Evolutionary conservation across 1,284 basidiomycete genomes (phyloP), one percentile per base, ranked within the genome.

Genomic region (Trichosporon asahii): DNA sequence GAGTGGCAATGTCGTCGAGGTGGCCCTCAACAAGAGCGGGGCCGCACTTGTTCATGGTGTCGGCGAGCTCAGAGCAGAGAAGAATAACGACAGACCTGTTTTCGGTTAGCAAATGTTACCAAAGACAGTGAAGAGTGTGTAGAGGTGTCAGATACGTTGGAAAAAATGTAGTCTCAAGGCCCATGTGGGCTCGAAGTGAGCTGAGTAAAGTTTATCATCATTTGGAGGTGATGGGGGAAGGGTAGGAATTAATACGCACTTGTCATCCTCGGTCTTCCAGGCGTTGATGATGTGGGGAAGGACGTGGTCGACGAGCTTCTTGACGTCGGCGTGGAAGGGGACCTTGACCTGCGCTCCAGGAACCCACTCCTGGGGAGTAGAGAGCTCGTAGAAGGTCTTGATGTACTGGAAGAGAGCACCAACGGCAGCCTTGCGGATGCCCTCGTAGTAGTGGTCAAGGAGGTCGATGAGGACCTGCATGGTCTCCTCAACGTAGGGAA

Each of bases 231-330:
- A 64, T 67, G 55, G 21, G 66, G 55, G 53, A 70, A 64, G 55
- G 44, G 64, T 9, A 33, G 68, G 55, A 70, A 67, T 15, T 65
- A 65, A 69, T 1, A 90, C 95, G 87, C 80, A 98, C 95, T 97
- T 95, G 86, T 98, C 95, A 79, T 99, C 97, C 84, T 99, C 96
- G 9, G 90, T 90, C 81, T 92, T 90, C 85, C 94, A 98, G 87
- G 95, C 90, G 72, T 95, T 92, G 75, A 98, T 83, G 57, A 99
- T 87, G 61, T 89, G 87, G 9, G 88, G 88, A 63, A 98, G 84
- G 66, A 91, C 88, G 75, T 92, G 90, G 31, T 88, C 87, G 71
- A 94, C 89, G 61, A 99, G 88, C 77, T 94, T 90, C 79, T 89
- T 90, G 72, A 98, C 93, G 70, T 90, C 90, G 49, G 86, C 85